Evolutionary conservation across 805 yeast species (phyloP).

Genomic region (Priceomyces carsonii): DNA sequence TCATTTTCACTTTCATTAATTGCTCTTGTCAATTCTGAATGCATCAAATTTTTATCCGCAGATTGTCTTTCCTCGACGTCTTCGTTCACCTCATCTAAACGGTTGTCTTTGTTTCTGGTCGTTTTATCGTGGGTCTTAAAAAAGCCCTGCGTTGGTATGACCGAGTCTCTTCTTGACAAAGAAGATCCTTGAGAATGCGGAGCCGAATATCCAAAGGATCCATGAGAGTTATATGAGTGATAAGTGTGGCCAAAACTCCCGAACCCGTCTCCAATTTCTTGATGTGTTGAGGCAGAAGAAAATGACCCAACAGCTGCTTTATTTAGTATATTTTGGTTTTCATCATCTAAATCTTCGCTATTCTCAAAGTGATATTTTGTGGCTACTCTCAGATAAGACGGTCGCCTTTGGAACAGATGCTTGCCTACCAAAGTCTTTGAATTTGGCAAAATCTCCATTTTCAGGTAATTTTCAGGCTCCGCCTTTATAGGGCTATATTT

Average conservation of each 20-base stretch:
- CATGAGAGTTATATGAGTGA: constrained; percentile 4
- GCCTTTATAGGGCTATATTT: too few relatives aligned
- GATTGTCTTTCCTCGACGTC: constrained; percentile 13
- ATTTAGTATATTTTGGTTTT: constrained; percentile 25
- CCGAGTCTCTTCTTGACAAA: constrained; percentile 21
- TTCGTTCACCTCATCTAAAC: constrained; percentile 13
- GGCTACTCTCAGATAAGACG: not conserved
- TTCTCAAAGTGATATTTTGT: constrained; percentile 1
- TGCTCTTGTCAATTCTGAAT: constrained; percentile 28
- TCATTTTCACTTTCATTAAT: constrained; percentile 13
- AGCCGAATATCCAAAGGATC: constrained; percentile 6
- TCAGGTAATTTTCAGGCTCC: too few relatives aligned
- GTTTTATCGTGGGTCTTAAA: constrained; percentile 2
- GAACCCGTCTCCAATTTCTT: not conserved
- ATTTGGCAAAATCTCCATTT: not conserved
- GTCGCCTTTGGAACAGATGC: not conserved
- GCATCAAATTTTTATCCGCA: constrained; percentile 11
- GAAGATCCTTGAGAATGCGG: constrained; percentile 12
- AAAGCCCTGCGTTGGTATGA: constrained; percentile 18
- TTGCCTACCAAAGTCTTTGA: constrained; percentile 1
- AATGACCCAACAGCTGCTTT: constrained; percentile 15
- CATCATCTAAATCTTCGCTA: constrained; percentile 34
- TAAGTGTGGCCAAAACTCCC: constrained; percentile 5
- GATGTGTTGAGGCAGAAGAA: constrained; percentile 12
- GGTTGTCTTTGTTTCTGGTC: constrained; percentile 4